Evolutionary conservation across 257 asterid genomes (phyloP).

Genomic region (Plantago elongata): DNA sequence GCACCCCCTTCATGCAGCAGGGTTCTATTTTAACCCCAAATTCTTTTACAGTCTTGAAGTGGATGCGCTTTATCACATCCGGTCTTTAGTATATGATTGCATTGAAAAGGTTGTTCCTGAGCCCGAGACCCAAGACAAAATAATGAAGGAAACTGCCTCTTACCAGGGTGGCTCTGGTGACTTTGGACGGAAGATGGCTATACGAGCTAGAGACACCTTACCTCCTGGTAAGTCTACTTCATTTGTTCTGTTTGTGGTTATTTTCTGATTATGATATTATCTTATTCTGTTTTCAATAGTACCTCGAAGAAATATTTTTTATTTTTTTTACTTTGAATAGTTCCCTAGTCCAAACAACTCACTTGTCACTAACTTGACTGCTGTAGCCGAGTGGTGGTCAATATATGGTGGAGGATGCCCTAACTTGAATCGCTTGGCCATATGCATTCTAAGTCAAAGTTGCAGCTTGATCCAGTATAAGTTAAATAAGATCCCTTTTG

Average conservation of each 20-base stretch:
- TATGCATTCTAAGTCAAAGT: slow-evolving; percentile 82
- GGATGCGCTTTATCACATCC: slow-evolving; percentile 60
- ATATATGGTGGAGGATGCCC: slow-evolving; percentile 94
- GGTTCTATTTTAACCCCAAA: slow-evolving; percentile 87
- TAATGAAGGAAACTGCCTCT: slow-evolving; percentile 70
- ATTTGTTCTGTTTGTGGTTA: background rate
- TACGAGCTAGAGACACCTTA: slow-evolving; percentile 77
- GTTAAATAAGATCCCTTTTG: slow-evolving; percentile 43
- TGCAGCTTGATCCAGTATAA: slow-evolving; percentile 63
- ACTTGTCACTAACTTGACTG: slow-evolving; percentile 19
- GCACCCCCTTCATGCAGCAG: slow-evolving; percentile 92
- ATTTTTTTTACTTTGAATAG: too few relatives aligned
- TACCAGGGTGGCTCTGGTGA: slow-evolving; percentile 79
- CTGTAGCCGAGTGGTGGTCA: slow-evolving; percentile 93
- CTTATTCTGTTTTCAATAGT: background rate
- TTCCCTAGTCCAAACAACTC: slow-evolving; percentile 16
- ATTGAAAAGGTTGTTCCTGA: slow-evolving; percentile 84
- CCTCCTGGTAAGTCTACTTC: slow-evolving; percentile 63
- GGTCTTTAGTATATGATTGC: slow-evolving; percentile 79
- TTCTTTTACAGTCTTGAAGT: slow-evolving; percentile 81
- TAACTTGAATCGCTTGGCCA: slow-evolving; percentile 79
- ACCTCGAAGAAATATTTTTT: too few relatives aligned
- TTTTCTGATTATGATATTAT: background rate
- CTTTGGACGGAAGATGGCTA: slow-evolving; percentile 92
- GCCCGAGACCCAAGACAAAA: slow-evolving; percentile 69